Percentiles rank a stretch among this genome's conserved stretches.
Conservation (phyloP, 1,284 basidiomycete genomes). For the Ustilago esculenta region DNA sequence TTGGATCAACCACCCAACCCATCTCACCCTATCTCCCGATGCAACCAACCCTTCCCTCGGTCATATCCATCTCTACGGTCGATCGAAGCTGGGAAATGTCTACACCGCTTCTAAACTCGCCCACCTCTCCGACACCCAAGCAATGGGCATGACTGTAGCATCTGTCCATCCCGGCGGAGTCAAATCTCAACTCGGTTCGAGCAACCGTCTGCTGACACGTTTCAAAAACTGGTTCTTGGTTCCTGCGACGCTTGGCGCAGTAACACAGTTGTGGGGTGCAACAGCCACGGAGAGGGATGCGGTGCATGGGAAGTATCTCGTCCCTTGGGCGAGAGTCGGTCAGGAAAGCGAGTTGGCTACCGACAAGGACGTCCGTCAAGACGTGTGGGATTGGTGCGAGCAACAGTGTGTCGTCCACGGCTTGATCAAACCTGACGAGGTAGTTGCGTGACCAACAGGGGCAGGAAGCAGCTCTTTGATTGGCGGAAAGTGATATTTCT, state of each 20-base stretch:
- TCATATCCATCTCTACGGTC: conserved; percentile 42
- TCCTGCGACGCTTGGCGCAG: conserved; percentile 29
- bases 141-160: conserved; percentile 34
- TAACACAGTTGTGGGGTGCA: conserved; percentile 51
- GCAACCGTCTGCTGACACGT: conserved; percentile 7
- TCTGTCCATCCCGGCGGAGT: conserved; percentile 51
- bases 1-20: conserved; percentile 13
- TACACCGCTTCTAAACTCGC: conserved; percentile 31
- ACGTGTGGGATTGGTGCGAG: conserved; percentile 50
- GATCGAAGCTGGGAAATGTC: conserved; percentile 46
- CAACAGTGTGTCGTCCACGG: conserved; percentile 30
- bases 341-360: conserved; percentile 23
- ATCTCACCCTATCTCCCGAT: conserved; percentile 16
- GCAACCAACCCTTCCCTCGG: conserved; percentile 5
- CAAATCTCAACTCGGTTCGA: conserved; percentile 16
- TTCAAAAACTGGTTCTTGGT: conserved; percentile 36
- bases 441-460: too few species aligned
- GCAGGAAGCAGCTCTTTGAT: too few species aligned
- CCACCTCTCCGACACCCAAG: conserved; percentile 10
- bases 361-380: conserved; percentile 2
- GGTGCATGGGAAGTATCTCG: conserved; percentile 42
- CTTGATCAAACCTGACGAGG: not conserved
- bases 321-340: conserved; percentile 50
- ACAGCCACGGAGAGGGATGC: conserved; percentile 9
- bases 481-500: too few species aligned